phyloP scores from a whole-genome alignment of 208 protist species.

The Wallacemonas sp. region DNA sequence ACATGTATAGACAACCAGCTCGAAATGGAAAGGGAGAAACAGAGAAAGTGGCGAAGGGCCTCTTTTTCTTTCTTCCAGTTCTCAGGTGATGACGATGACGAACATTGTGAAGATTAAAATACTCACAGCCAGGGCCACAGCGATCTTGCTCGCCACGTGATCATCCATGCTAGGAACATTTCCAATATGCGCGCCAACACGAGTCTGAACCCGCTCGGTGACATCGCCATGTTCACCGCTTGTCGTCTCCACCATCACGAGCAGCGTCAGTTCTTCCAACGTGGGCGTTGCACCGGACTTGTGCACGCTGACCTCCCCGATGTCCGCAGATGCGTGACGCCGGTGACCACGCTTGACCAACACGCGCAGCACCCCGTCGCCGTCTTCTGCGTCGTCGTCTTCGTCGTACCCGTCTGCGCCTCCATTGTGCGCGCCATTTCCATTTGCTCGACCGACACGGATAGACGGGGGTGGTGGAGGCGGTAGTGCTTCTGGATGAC shows the following conservation, averaged over 20 bases:
- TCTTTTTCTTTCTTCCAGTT: neutral
- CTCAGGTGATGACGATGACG: constrained; percentile 4
- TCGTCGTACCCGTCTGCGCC: no score
- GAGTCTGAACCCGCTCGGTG: neutral
- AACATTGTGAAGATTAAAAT: constrained; percentile 1
- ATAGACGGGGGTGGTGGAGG: neutral
- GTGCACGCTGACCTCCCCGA: neutral
- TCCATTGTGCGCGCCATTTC: no score
- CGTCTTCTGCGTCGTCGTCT: no score
- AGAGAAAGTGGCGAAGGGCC: no score
- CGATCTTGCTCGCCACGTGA: neutral
- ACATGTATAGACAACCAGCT: no score
- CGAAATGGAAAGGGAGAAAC: constrained; percentile 7
- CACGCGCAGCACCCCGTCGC: no score
- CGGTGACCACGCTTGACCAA: no score
- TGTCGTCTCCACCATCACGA: neutral
- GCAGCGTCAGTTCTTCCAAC: neutral
- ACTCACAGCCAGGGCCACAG: neutral
- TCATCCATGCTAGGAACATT: constrained; percentile 6
- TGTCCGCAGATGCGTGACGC: no score
- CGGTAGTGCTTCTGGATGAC: neutral
- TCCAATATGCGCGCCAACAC: neutral
- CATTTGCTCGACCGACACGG: no score
- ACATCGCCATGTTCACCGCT: neutral
- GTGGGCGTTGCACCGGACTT: neutral